Evolutionary conservation across 148 eudicot genomes (phyloP), one percentile per base, ranked within the genome.

Genomic region (Amaranthus hypochondriacus): DNA sequence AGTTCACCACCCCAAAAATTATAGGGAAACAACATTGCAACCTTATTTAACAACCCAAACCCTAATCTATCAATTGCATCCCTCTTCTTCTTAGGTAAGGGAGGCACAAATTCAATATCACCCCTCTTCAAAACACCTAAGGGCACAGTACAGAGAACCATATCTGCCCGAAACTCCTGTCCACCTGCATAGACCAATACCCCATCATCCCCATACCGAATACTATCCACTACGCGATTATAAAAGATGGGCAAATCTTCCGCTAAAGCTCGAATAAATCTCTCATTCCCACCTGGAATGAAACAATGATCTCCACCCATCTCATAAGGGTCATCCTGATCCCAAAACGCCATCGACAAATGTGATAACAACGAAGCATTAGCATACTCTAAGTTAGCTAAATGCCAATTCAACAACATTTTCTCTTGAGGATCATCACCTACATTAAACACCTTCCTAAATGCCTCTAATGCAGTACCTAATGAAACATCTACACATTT

Each of bases 281-380:
- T 85, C 83, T 90, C 97, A 66, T 95, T 95, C 9, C 99, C 99
- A 46, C 99, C 99, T 0, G 97, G 96, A 54, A 95, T 88, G 66
- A 95, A 95, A 73, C 99, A 95, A 77, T 95, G 97, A 83, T 95
- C 99, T 39, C 99, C 99, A 4, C 97, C 97, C 97, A 95, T 90
- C 81, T 95, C 99, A 73, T 85, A 95, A 0, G 97, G 97, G 49
- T 95, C 99, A 78, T 95, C 99, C 77, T 95, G 99, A 81, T 95
- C 99, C 99, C 99, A 95, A 74, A 81, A 92, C 6, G 89, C 97
- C 97, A 89, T 92, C 0, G 97, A 92, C 77, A 95, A 82, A 83
- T 88, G 86, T 5, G 96, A 87, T 88, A 95, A 77, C 70, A 92
- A 81, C 0, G 96, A 73, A 4, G 99, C 99, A 77, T 95, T 95